Evolutionary conservation across 148 eudicot genomes (phyloP).

Genomic region (Bassia scoparia): DNA sequence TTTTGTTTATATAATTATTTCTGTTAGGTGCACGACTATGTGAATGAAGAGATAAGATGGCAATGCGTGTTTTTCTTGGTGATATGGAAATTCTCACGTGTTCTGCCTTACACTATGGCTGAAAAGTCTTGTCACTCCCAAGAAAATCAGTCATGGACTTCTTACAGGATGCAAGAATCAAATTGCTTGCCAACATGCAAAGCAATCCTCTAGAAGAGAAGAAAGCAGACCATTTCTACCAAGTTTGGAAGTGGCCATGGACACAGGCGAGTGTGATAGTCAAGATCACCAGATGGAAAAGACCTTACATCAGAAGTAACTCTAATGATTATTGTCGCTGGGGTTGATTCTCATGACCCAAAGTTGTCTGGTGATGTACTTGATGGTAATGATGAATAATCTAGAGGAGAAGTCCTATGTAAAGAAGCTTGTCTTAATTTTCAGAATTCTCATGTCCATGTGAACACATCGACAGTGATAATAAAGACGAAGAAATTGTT

Average conservation of each 20-base stretch:
- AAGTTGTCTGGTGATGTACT: slow-evolving; percentile 39
- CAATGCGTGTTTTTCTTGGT: slow-evolving; percentile 26
- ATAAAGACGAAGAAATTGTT: slow-evolving; percentile 45
- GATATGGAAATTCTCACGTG: slow-evolving; percentile 71
- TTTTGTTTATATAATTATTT: neutral
- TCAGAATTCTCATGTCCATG: slow-evolving; percentile 47
- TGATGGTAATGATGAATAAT: slow-evolving; percentile 51
- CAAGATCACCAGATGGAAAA: slow-evolving; percentile 16
- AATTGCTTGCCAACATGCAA: slow-evolving; percentile 35
- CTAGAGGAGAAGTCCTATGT: slow-evolving; percentile 31
- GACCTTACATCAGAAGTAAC: slow-evolving; percentile 28
- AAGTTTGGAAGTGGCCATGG: slow-evolving; percentile 30
- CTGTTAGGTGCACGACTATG: slow-evolving; percentile 14
- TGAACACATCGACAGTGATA: slow-evolving; percentile 53
- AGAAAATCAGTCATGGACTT: slow-evolving; percentile 42
- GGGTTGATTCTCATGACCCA: slow-evolving; percentile 44
- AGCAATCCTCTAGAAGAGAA: slow-evolving; percentile 31
- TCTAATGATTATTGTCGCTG: slow-evolving; percentile 34
- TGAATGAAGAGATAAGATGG: slow-evolving; percentile 30
- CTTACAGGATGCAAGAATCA: slow-evolving; percentile 36
- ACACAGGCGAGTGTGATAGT: slow-evolving; percentile 22
- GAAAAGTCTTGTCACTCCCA: slow-evolving; percentile 52
- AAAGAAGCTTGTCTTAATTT: slow-evolving; percentile 44
- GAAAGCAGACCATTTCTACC: slow-evolving; percentile 31
- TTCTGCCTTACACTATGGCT: slow-evolving; percentile 40